A percentile compares a stretch with the other conserved stretches of the same genome.
Conservation (phyloP, 1,284 basidiomycete species). For the Ustanciosporium gigantosporum region DNA sequence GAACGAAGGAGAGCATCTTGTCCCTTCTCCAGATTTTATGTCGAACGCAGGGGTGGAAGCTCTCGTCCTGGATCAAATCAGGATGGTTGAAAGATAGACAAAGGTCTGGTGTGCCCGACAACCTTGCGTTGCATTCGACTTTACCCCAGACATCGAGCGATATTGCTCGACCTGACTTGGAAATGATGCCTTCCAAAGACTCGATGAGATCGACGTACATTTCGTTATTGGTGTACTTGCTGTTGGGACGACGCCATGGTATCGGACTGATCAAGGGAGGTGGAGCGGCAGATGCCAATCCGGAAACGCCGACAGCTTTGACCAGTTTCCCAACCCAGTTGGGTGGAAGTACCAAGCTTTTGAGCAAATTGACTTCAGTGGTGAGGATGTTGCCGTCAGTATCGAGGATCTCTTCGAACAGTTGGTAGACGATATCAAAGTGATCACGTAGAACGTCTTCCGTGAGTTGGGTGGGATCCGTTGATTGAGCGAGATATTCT, state of each 20-base stretch:
- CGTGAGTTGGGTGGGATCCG: slow-evolving; percentile 36
- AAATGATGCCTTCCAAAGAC: slow-evolving; percentile 36
- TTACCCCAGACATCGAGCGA: slow-evolving; percentile 35
- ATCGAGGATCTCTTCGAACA: slow-evolving; percentile 58
- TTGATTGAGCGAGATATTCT: slow-evolving; percentile 46
- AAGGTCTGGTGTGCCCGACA: slow-evolving; percentile 61
- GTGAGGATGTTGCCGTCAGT: slow-evolving; percentile 54
- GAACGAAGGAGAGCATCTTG: slow-evolving; percentile 41
- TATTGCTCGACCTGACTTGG: slow-evolving; percentile 63
- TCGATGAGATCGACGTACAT: slow-evolving; percentile 53
- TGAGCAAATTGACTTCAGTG: slow-evolving; percentile 53
- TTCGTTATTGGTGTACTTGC: slow-evolving; percentile 54
- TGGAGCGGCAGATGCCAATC: slow-evolving; percentile 63
- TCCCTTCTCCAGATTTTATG: slow-evolving; percentile 71
- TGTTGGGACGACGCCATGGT: slow-evolving; percentile 53
- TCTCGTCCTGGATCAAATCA: slow-evolving; percentile 73
- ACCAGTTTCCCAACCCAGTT: slow-evolving; percentile 54
- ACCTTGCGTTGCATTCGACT: slow-evolving; percentile 41
- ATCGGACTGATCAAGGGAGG: slow-evolving; percentile 59
- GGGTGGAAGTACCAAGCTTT: slow-evolving; percentile 53
- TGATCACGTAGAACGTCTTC: slow-evolving; percentile 53
- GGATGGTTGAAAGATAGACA: slow-evolving; percentile 60
- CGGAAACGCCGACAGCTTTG: slow-evolving; percentile 43
- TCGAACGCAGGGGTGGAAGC: slow-evolving; percentile 86
- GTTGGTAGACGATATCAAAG: slow-evolving; percentile 57